These are phyloP conservation scores for Vitis riparia DNA, from an alignment of 164 flowering plant genomes.

Conservation along the genomic window DNA sequence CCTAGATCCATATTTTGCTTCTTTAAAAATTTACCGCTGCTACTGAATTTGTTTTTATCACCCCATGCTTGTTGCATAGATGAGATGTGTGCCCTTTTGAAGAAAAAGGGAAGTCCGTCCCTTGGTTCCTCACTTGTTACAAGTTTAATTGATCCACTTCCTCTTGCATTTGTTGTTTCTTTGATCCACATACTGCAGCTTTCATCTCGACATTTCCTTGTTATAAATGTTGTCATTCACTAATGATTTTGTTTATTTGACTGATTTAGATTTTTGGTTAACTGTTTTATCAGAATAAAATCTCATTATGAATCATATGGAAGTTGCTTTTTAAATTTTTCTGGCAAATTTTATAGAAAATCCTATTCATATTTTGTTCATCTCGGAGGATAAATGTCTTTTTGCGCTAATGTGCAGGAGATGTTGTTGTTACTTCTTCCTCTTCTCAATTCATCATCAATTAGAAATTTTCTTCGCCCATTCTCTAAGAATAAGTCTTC, in stretches of 20 bases:
- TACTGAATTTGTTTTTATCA: not conserved
- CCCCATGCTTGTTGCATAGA: not conserved
- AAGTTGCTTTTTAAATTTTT: not conserved
- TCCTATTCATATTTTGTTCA: not conserved
- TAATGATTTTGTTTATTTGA: too few species aligned
- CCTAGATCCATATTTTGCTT: not conserved
- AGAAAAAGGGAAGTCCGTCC: too few species aligned
- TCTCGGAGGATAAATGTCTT: not conserved
- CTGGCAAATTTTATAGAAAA: not conserved
- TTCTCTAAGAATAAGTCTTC: constrained; percentile 83
- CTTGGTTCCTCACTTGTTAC: too few species aligned
- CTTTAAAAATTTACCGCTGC: not conserved
- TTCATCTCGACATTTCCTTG: too few species aligned
- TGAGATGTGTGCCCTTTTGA: not conserved
- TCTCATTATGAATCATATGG: not conserved
- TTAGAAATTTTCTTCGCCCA: constrained; percentile 74
- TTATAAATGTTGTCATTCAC: too few species aligned
- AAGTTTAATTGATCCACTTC: too few species aligned
- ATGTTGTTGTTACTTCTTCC: constrained; percentile 94
- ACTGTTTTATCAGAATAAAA: too few species aligned
- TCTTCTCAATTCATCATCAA: constrained; percentile 85
- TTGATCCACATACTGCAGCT: too few species aligned
- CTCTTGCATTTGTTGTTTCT: too few species aligned
- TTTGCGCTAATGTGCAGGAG: constrained; percentile 58
- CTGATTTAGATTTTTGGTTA: too few species aligned